Conservation (phyloP, 805 yeast species). For the Schwanniomyces sp. region DNA sequence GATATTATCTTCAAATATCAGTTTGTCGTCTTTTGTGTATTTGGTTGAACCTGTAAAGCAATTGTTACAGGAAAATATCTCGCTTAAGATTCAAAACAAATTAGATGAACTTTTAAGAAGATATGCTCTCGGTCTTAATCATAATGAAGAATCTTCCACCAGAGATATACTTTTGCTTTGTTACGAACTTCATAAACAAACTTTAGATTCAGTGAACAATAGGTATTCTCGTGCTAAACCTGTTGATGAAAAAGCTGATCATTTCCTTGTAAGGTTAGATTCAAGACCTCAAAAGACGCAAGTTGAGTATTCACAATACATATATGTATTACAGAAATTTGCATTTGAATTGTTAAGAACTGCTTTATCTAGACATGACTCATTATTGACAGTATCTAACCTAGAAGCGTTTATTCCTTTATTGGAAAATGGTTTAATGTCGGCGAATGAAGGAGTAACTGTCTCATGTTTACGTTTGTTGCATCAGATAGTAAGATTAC, state of each 20-base stretch:
- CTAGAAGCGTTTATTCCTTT: conserved; percentile 75
- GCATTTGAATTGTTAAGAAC: conserved; percentile 74
- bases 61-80: conserved; percentile 60
- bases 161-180: conserved; percentile 67
- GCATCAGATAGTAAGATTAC: conserved; percentile 57
- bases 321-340: conserved; percentile 68
- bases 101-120: conserved; percentile 78
- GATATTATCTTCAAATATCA: conserved; percentile 63
- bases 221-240: neutral
- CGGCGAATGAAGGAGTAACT: conserved; percentile 78
- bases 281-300: conserved; percentile 56
- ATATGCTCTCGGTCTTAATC: conserved; percentile 74
- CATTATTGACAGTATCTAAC: conserved; percentile 57
- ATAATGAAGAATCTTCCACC: conserved; percentile 58
- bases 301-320: conserved; percentile 54
- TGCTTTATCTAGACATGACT: conserved; percentile 63
- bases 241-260: conserved; percentile 44
- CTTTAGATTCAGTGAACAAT: conserved; percentile 23
- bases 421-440: conserved; percentile 56
- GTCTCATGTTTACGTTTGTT: conserved; percentile 66
- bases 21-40: conserved; percentile 53
- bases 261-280: conserved; percentile 72
- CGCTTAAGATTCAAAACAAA: conserved; percentile 67
- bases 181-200: conserved; percentile 65
- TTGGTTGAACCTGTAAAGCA: conserved; percentile 70